Base-by-base conservation (phyloP, 257 asterid genomes). In the Solanum corneliomulleri region DNA sequence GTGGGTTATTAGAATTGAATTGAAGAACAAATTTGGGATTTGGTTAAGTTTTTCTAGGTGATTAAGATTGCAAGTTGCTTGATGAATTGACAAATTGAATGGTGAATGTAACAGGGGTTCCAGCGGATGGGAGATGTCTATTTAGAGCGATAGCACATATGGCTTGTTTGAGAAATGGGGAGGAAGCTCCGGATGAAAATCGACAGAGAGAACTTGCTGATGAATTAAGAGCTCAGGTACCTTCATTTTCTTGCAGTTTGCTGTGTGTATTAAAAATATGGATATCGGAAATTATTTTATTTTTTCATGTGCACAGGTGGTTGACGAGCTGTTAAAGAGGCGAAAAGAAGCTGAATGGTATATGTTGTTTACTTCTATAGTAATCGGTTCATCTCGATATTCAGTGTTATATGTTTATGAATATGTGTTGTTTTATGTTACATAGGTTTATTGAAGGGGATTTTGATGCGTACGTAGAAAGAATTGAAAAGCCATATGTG, bases 181-280 rank as follows among this genome's bases (percentile, higher is more conserved):
- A 90, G 85, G 89, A 86, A 66, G 93, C 93, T 45, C 98, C 98
- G 1, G 95, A 95, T 87, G 98, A 94, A 85, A 90, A 89, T 91
- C 93, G 89, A 9, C 96, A 95, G 89, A 91, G 88, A 52, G 97
- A 94, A 83, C 94, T 95, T 33, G 98, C 98, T 88, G 98, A 94
- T 92, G 95, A 95, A 91, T 92, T 95, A 90, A 93, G 98, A 94
- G 95, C 98, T 86, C 94, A 92, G 84, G 98, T 94, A 92, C 44
- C 3, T 83, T 42, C 42, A 31, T 35, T 18, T 42, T 64, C 68
- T 64, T 2, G 52, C 3, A 37, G 39, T 35, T 42, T 45, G 42
- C 41, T 20, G 1, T 33, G 29, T 41, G 7, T 47, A 7, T 18
- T 49, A 1, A 80, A 29, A 29, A 29, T 31, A 49, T 81, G 31